Conservation (phyloP, 129 eudicot species). For the Escallonia herrerae region DNA sequence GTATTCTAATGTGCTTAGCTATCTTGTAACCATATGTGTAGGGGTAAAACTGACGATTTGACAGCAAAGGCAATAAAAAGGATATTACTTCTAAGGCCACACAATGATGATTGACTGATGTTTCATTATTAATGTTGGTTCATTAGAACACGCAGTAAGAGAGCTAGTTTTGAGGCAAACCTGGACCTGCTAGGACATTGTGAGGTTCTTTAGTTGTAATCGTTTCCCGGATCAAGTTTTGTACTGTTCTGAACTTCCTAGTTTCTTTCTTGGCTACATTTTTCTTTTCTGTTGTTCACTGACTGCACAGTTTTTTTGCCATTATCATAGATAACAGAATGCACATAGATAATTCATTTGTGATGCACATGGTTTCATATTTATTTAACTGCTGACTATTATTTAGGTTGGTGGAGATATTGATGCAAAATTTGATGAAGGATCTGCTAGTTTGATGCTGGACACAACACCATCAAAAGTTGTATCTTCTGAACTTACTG, state of each 20-base stretch:
- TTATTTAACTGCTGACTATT: slow-evolving; percentile 5
- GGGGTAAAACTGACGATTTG: no score
- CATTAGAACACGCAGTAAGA: no score
- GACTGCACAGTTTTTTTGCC: not conserved
- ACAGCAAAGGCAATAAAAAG: no score
- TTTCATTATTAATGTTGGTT: no score
- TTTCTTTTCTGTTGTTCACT: not conserved
- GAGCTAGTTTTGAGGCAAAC: no score
- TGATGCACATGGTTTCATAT: not conserved
- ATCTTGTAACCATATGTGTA: no score
- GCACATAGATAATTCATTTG: not conserved
- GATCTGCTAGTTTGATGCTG: slow-evolving; percentile 72
- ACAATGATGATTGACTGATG: no score
- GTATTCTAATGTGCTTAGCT: no score
- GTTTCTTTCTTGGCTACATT: not conserved
- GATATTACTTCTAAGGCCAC: no score
- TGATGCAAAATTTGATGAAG: slow-evolving; percentile 91
- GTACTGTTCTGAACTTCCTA: not conserved
- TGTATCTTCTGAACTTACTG: slow-evolving; percentile 81
- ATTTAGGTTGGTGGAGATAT: slow-evolving; percentile 67
- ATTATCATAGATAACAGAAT: not conserved
- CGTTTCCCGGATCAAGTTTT: not conserved
- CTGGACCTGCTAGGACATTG: no score
- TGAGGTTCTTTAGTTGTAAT: no score
- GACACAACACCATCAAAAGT: slow-evolving; percentile 96